Conservation (phyloP, 2,329 filamentous ascomycete genomes). For the Thelonectria olida region DNA sequence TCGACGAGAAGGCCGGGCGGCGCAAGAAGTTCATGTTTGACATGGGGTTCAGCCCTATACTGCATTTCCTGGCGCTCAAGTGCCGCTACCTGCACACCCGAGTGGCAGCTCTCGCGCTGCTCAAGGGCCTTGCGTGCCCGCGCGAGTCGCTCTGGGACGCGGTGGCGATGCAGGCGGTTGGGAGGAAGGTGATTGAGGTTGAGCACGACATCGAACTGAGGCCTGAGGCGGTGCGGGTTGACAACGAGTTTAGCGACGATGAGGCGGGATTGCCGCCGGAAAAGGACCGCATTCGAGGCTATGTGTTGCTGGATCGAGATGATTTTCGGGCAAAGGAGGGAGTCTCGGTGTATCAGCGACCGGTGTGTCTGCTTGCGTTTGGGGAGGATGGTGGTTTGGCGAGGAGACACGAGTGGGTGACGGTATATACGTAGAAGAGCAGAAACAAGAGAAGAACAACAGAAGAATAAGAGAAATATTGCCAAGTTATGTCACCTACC, state of each 20-base stretch:
- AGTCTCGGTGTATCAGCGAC: background rate
- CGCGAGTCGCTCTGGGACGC: constrained; percentile 52
- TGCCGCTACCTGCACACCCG: constrained; percentile 50
- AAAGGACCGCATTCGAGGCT: constrained; percentile 31
- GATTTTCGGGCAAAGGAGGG: background rate
- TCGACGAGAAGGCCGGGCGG: background rate
- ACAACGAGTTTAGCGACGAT: background rate
- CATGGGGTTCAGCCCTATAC: constrained; percentile 49
- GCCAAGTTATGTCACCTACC: too few relatives aligned
- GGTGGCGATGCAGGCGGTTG: constrained; percentile 42
- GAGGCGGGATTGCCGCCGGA: constrained; percentile 27
- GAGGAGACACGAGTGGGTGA: constrained; percentile 19
- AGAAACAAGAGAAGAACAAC: background rate
- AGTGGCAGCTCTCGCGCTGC: constrained; percentile 44
- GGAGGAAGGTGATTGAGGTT: constrained; percentile 47
- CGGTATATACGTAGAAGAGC: constrained; percentile 1
- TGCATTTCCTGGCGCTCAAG: constrained; percentile 50
- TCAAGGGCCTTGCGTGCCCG: constrained; percentile 41
- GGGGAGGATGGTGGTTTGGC: background rate
- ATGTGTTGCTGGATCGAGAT: constrained; percentile 8
- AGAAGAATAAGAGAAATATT: too few relatives aligned
- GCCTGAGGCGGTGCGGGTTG: constrained; percentile 19
- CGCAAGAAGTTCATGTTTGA: constrained; percentile 52
- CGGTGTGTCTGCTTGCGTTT: constrained; percentile 9
- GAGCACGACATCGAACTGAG: constrained; percentile 48